phyloP scores from a whole-genome alignment of 2,329 filamentous ascomycete genomes.

The Aspergillus pseudoviridinutans region DNA sequence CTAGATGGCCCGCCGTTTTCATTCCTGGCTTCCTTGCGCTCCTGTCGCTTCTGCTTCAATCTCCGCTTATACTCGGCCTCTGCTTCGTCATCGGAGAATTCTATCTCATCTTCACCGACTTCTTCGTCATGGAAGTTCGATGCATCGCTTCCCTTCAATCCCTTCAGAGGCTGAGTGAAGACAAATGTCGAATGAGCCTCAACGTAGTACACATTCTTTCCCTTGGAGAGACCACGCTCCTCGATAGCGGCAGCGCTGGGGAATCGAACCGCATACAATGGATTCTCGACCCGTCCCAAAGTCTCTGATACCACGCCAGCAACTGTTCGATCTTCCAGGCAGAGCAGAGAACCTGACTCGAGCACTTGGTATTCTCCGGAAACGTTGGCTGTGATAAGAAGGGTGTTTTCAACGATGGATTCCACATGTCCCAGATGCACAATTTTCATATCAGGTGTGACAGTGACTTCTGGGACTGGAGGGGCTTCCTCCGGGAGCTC shows the following conservation, averaged over 20 bases:
- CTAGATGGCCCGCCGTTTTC: conserved; percentile 38
- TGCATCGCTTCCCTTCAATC: conserved; percentile 83
- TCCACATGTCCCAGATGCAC: conserved; percentile 71
- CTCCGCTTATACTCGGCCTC: conserved; percentile 76
- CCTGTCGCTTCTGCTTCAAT: conserved; percentile 62
- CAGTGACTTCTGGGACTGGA: conserved; percentile 71
- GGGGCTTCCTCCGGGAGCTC: conserved; percentile 62
- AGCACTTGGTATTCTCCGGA: conserved; percentile 81
- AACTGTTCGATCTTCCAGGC: conserved; percentile 68
- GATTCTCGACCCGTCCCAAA: conserved; percentile 78
- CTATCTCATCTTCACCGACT: conserved; percentile 75
- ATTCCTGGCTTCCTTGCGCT: conserved; percentile 48
- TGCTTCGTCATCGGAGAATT: conserved; percentile 95
- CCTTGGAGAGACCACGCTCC: conserved; percentile 63
- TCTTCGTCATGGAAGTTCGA: conserved; percentile 96
- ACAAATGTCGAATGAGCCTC: conserved; percentile 74
- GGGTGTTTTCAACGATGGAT: conserved; percentile 70
- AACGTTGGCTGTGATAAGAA: conserved; percentile 73
- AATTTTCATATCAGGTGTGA: conserved; percentile 74
- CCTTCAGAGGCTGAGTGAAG: conserved; percentile 77
- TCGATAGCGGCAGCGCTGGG: conserved; percentile 64
- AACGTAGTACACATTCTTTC: conserved; percentile 74
- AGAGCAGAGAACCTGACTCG: conserved; percentile 79
- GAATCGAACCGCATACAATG: conserved; percentile 80
- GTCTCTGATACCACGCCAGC: conserved; percentile 82